Evolutionary conservation across 148 eudicot species (phyloP).

Genomic region (Chenopodium album): DNA sequence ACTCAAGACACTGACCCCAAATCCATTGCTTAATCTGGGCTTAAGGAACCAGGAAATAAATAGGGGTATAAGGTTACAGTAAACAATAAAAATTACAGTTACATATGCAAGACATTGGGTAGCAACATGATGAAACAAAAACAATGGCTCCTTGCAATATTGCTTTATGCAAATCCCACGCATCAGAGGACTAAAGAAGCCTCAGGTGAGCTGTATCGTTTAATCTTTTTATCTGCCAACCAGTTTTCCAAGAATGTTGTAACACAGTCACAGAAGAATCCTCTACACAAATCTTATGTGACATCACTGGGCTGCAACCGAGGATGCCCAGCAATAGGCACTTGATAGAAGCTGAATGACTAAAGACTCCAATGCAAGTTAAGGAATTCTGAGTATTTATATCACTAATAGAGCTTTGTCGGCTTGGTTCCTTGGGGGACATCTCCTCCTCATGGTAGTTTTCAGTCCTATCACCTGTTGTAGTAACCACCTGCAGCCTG

Average conservation of each 20-base stretch:
- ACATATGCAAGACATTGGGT: constrained; percentile 20
- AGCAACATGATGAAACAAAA: not conserved
- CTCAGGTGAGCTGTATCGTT: constrained; percentile 93
- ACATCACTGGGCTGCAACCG: constrained; percentile 75
- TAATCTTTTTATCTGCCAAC: constrained; percentile 94
- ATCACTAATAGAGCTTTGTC: constrained; percentile 40
- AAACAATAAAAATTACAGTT: constrained; percentile 26
- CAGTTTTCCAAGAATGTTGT: constrained; percentile 82
- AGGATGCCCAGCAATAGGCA: constrained; percentile 87
- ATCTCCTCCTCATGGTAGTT: constrained; percentile 84
- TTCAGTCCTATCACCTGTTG: constrained; percentile 49
- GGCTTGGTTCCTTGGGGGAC: constrained; percentile 62
- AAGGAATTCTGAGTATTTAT: constrained; percentile 38
- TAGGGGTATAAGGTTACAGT: constrained; percentile 16
- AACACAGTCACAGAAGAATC: constrained; percentile 91
- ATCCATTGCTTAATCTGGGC: constrained; percentile 19
- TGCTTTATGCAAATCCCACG: not conserved
- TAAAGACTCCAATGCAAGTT: constrained; percentile 72
- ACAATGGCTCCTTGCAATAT: not conserved
- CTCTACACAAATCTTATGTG: constrained; percentile 78
- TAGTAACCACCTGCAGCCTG: constrained; percentile 84
- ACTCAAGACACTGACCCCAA: constrained; percentile 18
- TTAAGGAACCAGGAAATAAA: constrained; percentile 12
- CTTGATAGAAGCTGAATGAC: constrained; percentile 78
- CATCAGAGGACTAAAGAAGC: constrained; percentile 51